Conservation (phyloP, 2,329 filamentous ascomycete genomes). For the Aureobasidium sp. region DNA sequence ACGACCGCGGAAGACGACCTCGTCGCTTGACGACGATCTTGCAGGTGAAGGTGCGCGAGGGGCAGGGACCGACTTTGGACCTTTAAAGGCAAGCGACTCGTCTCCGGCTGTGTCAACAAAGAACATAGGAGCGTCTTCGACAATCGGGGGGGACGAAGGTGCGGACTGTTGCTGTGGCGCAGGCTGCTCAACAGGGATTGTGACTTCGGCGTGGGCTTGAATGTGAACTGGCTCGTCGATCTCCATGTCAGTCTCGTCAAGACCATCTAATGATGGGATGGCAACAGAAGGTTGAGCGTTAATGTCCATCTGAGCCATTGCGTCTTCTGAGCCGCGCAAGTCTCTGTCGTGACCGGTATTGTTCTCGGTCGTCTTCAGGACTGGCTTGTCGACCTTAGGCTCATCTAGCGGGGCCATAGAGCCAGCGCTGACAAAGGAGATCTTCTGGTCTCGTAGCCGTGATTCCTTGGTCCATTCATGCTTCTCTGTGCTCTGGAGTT, state of each 20-base stretch:
- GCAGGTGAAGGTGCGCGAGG: slow-evolving; percentile 37
- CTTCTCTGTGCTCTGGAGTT: slow-evolving; percentile 51
- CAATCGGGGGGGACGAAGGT: slow-evolving; percentile 6
- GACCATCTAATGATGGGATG: slow-evolving; percentile 16
- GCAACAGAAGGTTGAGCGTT: slow-evolving; percentile 18
- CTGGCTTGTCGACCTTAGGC: slow-evolving; percentile 26
- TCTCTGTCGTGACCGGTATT: slow-evolving; percentile 22
- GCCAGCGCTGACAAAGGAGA: slow-evolving; percentile 57
- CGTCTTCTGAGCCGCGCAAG: slow-evolving; percentile 24
- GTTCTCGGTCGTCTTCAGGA: slow-evolving; percentile 22
- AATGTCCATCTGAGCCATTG: slow-evolving; percentile 28
- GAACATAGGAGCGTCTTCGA: slow-evolving; percentile 20
- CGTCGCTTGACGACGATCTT: slow-evolving; percentile 59
- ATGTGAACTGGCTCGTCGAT: slow-evolving; percentile 12
- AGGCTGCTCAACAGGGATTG: neutral
- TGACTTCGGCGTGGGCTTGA: slow-evolving; percentile 9
- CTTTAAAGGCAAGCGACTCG: slow-evolving; percentile 20
- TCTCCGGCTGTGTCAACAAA: slow-evolving; percentile 30
- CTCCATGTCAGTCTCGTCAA: slow-evolving; percentile 15
- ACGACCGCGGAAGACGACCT: slow-evolving; percentile 63
- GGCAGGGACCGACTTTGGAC: slow-evolving; percentile 15
- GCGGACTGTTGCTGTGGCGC: slow-evolving; percentile 2
- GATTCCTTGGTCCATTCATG: slow-evolving; percentile 43
- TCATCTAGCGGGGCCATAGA: slow-evolving; percentile 32
- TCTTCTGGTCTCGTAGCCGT: slow-evolving; percentile 48